Evolutionary conservation across 352 stramenopile genomes (phyloP), one percentile per base, ranked within the genome.

Genomic region (Salisapilia sapeloensis): DNA sequence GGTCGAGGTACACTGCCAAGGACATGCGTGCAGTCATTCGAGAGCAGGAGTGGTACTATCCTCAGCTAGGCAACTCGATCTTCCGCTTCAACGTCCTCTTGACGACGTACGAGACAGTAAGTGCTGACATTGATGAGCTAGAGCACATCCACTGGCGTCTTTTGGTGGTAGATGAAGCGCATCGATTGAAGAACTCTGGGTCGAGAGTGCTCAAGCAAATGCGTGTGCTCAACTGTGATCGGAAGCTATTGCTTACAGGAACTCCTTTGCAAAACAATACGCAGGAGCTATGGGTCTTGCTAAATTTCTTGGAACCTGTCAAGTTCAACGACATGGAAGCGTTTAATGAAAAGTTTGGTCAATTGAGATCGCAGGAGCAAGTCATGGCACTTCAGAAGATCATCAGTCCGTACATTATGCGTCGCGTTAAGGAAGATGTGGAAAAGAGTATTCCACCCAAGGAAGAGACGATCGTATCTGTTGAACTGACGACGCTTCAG

Each of bases 401-500:
- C 2, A 46, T 99, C 4, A 81, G 75, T 22, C 94, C 94, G 12
- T 97, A 93, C 46, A 71, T 99, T 30, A 56, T 99, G 27, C 83
- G 94, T 17, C 87, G 94, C 15, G 92, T 99, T 16, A 99, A 98
- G 56, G 93, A 98, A 56, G 92, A 96, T 33, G 84, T 96, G 11
- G 86, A 97, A 34, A 96, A 96, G 53, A 94, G 77, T 20, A 90
- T 97, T 33, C 93, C 94, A 15, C 90, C 90, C 0, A 98, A 98
- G 48, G 91, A 97, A 50, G 87, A 96, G 46, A 96, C 84, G 4
- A 96, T 96, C 31, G 89, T 96, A 20, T 78, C 92, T 11, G 85
- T 99, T 41, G 93, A 98, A 49, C 63, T 99, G 21, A 99, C 95
- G 6, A 86, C 91, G 15, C 31, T 98, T 19, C 96, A 99, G 56